A percentile compares a stretch with the other conserved stretches of the same genome.
Conservation (phyloP, 1,284 basidiomycete genomes). For the Apiotrichum montevideense region DNA sequence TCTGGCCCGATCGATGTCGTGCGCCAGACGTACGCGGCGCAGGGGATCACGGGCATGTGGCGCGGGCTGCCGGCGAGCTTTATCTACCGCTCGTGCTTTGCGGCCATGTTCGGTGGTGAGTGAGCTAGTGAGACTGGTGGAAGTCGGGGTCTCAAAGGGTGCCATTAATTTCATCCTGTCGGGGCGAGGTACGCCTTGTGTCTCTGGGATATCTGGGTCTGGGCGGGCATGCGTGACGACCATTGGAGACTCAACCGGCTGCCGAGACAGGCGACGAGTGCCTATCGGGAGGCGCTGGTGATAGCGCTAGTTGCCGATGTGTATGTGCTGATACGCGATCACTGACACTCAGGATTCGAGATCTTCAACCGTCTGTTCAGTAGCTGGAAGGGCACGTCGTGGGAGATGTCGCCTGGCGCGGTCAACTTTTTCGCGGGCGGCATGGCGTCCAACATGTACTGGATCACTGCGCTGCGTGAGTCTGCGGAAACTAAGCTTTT, state of each 20-base stretch:
- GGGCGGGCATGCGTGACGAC: too few species aligned
- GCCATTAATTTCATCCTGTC: too few species aligned
- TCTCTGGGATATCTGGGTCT: too few species aligned
- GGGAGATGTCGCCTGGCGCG: constrained; percentile 37
- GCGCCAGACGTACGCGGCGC: constrained; percentile 35
- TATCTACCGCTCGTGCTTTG: constrained; percentile 43
- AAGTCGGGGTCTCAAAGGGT: too few species aligned
- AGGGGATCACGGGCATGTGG: constrained; percentile 45
- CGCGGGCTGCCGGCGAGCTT: constrained; percentile 42
- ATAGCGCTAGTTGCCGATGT: too few species aligned
- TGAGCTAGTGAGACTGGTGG: background rate
- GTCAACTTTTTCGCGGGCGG: constrained; percentile 46
- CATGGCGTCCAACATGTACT: constrained; percentile 46
- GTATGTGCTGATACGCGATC: too few species aligned
- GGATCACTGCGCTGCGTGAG: constrained; percentile 42
- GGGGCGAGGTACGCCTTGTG: background rate
- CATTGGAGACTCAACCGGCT: too few species aligned
- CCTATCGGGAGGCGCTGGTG: too few species aligned
- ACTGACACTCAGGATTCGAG: constrained; percentile 38
- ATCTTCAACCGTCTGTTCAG: constrained; percentile 44
- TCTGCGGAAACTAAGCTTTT: background rate
- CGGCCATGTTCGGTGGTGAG: constrained; percentile 46
- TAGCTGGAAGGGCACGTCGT: constrained; percentile 41
- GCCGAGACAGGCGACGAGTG: too few species aligned
- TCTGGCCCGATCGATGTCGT: constrained; percentile 43